Conservation (phyloP, 129 eudicot genomes). For the Escallonia herrerae region DNA sequence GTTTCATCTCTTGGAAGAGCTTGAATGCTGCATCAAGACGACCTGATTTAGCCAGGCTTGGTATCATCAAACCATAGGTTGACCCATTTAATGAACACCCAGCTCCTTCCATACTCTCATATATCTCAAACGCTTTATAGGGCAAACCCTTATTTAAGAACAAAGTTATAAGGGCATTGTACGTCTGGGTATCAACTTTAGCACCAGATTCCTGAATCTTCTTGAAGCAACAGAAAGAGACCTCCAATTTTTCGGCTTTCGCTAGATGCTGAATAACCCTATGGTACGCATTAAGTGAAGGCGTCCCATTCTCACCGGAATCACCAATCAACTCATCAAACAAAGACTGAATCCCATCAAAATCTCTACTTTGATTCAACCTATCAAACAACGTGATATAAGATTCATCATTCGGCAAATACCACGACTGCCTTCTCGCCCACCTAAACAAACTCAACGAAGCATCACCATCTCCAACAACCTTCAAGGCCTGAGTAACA, state of each 20-base stretch:
- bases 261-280: conserved; percentile 78
- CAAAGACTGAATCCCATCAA: conserved; percentile 65
- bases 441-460: conserved; percentile 70
- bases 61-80: conserved; percentile 90
- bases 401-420: conserved; percentile 60
- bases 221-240: conserved; percentile 80
- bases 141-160: conserved; percentile 84
- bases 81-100: conserved; percentile 73
- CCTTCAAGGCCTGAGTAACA: conserved; percentile 63
- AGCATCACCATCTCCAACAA: conserved; percentile 51
- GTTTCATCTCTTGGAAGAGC: conserved; percentile 89
- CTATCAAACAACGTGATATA: conserved; percentile 58
- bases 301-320: conserved; percentile 25
- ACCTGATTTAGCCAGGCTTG: conserved; percentile 80
- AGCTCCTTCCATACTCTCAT: conserved; percentile 68
- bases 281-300: conserved; percentile 46
- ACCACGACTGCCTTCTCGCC: conserved; percentile 89
- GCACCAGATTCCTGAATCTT: conserved; percentile 69
- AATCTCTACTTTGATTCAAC: conserved; percentile 70
- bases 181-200: conserved; percentile 63
- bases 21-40: conserved; percentile 84
- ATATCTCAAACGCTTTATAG: conserved; percentile 91
- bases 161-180: conserved; percentile 68
- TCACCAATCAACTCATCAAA: conserved; percentile 80
- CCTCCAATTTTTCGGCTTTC: conserved; percentile 86